Base-by-base conservation (phyloP, 345 rosid species). In the Anastatica hierochuntica region DNA sequence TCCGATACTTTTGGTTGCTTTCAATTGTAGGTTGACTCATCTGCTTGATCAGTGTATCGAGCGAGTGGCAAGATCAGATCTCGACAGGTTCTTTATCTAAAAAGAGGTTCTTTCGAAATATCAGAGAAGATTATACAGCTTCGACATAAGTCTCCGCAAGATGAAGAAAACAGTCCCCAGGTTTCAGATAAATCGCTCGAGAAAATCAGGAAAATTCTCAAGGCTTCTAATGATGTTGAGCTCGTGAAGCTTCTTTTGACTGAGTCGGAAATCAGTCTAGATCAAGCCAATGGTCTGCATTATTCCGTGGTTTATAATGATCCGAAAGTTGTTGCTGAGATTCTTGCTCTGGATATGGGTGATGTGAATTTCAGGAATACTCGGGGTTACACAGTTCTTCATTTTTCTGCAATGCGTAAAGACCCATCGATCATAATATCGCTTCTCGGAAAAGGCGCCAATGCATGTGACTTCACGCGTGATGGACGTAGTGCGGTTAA, bases 161-260 rank as follows among this genome's bases (percentile, higher is more conserved):
- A 68, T 5, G 88, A 76, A 40, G 71, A 53, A 14, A 38, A 65
- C n/a, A 62, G 48, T 36, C 45, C 38, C 16, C 68, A 18, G 24
- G 65, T 42, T 34, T 55, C 64, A 1, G 94, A 84, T 53, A 79
- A 79, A 48, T 10, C 74, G 60, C 83, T 77, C 34, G 83, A 83
- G 71, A 77, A 82, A 68, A 76, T 80, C 15, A 60, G 69, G 64
- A 83, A 88, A 72, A 83, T 92, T 53, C 90, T 75, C 55, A 92
- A 73, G 74, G 97, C 98, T 68, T 85, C 95, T 0, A 97, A 92
- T 61, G 98, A 92, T 68, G 80, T 92, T 39, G 98, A 92, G 75
- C 97, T 88, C 8, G 95, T 92, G 53, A 73, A 72, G 51, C 94
- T 92, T 71, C 89, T 92, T 14, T 70, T 88, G 36, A 72, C 80